A percentile compares a stretch with the other conserved stretches of the same genome.
These are phyloP conservation scores for Acacia pycnantha DNA, from an alignment of 331 rosid species.

Conservation along the genomic window DNA sequence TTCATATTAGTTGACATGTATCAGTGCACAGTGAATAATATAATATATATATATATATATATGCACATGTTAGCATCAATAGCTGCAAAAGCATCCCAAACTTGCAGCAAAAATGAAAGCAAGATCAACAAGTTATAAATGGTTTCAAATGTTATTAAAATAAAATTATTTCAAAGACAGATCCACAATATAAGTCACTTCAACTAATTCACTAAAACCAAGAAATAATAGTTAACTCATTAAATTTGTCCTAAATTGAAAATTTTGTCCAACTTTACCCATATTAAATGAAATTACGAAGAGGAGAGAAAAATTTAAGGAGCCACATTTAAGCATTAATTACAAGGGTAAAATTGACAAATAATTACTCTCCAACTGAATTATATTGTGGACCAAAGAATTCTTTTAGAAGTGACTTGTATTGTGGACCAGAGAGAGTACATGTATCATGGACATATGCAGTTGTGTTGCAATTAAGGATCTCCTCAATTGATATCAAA, in stretches of 20 bases:
- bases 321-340: too few relatives aligned
- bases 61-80: background rate
- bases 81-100: conserved; percentile 13
- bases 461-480: background rate
- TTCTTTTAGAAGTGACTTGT: too few relatives aligned
- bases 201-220: too few relatives aligned
- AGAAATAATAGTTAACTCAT: too few relatives aligned
- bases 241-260: too few relatives aligned
- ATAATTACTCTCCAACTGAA: too few relatives aligned
- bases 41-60: background rate
- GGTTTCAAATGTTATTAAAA: background rate
- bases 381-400: too few relatives aligned
- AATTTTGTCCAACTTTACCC: too few relatives aligned
- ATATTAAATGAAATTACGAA: too few relatives aligned
- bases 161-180: background rate
- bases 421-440: too few relatives aligned
- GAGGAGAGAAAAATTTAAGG: too few relatives aligned
- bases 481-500: background rate
- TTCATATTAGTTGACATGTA: conserved; percentile 30
- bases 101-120: background rate
- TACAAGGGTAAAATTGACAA: too few relatives aligned
- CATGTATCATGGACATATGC: background rate
- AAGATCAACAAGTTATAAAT: conserved; percentile 11
- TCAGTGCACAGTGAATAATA: conserved; percentile 1
- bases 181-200: background rate